phyloP scores from a whole-genome alignment of 2,329 filamentous ascomycete species.

The Claviceps pazoutovae region DNA sequence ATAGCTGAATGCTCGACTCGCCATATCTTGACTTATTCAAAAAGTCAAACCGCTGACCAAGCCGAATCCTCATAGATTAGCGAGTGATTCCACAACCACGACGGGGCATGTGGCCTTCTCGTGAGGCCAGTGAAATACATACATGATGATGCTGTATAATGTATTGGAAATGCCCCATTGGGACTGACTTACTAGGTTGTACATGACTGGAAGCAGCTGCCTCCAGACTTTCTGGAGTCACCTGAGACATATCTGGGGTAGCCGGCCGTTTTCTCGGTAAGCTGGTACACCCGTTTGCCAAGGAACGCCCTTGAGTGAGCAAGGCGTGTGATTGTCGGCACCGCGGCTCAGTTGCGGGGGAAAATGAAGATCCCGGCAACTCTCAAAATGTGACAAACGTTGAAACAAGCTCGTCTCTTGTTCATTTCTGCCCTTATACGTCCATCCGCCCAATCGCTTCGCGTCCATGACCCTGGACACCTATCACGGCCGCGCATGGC shows the following conservation, averaged over 20 bases:
- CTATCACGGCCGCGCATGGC: background rate
- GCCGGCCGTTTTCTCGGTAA: constrained; percentile 1
- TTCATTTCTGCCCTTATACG: background rate
- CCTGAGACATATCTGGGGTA: constrained; percentile 5
- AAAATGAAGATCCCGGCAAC: background rate
- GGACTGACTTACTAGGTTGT: background rate
- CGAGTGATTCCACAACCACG: background rate
- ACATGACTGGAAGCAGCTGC: background rate
- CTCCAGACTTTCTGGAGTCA: constrained; percentile 6
- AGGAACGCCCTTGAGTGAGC: background rate
- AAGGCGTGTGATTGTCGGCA: background rate
- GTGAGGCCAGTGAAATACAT: background rate
- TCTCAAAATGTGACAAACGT: constrained; percentile 2
- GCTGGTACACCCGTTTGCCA: background rate
- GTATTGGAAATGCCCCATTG: background rate
- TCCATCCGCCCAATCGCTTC: background rate
- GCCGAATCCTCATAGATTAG: background rate
- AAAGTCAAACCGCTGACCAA: background rate
- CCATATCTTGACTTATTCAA: background rate
- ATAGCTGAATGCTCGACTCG: background rate
- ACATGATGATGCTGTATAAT: background rate
- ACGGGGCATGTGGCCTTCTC: background rate
- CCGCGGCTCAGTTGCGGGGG: background rate
- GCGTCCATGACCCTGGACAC: background rate
- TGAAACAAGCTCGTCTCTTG: background rate